Conservation (phyloP, 2,329 filamentous ascomycete genomes). For the Fusarium sulawesiense region DNA sequence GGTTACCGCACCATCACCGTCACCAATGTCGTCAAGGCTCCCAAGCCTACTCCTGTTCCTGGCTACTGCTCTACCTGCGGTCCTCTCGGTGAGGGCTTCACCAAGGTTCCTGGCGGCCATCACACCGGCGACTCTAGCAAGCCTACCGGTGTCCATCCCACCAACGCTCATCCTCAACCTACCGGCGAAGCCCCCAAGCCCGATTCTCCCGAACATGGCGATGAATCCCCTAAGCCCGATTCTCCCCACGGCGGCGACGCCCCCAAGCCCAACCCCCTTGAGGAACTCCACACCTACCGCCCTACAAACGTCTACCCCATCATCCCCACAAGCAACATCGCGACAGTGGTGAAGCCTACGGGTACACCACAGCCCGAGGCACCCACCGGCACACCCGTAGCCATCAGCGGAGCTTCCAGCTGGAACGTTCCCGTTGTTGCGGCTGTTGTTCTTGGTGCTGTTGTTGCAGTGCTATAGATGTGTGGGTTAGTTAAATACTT, state of each 20-base stretch:
- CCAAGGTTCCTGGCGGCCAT: not conserved
- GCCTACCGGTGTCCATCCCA: not conserved
- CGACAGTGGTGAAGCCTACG: constrained; percentile 30
- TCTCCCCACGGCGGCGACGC: not conserved
- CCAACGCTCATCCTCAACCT: not conserved
- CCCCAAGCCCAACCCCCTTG: constrained; percentile 16
- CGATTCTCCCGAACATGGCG: not conserved
- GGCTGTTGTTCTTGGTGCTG: constrained; percentile 18
- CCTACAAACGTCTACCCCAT: constrained; percentile 5
- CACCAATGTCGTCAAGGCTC: constrained; percentile 40
- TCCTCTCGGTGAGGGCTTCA: constrained; percentile 12
- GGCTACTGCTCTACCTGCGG: constrained; percentile 43
- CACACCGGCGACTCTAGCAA: constrained; percentile 7
- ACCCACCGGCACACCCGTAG: constrained; percentile 4
- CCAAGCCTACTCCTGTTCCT: constrained; percentile 44
- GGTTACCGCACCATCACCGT: constrained; percentile 44
- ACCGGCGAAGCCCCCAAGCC: constrained; percentile 3
- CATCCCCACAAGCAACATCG: constrained; percentile 14
- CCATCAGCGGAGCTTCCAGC: constrained; percentile 22
- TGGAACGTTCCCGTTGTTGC: constrained; percentile 29
- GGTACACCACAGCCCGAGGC: constrained; percentile 18
- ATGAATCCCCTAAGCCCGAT: not conserved
- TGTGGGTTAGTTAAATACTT: constrained; percentile 19
- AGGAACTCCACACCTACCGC: constrained; percentile 17
- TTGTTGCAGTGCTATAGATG: constrained; percentile 27